Percentiles rank a stretch among this genome's conserved stretches.
Conservation (phyloP, 2,329 filamentous ascomycete genomes). For the Talaromyces marneffei region DNA sequence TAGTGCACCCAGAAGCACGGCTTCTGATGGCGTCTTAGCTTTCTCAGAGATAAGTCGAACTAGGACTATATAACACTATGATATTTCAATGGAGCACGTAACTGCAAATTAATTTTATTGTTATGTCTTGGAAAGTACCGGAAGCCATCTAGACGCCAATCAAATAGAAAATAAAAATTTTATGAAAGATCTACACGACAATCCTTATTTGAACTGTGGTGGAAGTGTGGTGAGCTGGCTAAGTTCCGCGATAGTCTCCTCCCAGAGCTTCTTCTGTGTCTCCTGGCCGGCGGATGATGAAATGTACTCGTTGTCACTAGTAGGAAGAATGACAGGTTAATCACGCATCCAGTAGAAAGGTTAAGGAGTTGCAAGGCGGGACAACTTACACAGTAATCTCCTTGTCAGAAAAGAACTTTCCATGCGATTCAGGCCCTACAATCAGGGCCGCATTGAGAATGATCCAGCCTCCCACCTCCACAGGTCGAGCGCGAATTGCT, state of each 20-base stretch:
- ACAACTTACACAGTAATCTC: constrained; percentile 20
- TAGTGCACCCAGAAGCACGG: background rate
- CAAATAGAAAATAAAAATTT: background rate
- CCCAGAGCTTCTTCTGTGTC: constrained; percentile 21
- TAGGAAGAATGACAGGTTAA: background rate
- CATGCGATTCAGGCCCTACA: constrained; percentile 21
- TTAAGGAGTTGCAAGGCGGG: too few relatives aligned
- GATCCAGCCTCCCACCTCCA: constrained; percentile 18
- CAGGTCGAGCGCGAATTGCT: constrained; percentile 14
- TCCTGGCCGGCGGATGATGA: constrained; percentile 16
- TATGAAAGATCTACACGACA: background rate
- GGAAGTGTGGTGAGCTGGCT: constrained; percentile 14
- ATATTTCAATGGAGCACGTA: background rate
- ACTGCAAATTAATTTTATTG: background rate
- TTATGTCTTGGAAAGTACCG: background rate
- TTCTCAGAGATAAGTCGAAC: background rate
- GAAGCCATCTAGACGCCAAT: background rate
- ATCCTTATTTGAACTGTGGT: constrained; percentile 4
- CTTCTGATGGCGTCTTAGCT: too few relatives aligned
- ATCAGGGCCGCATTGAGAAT: constrained; percentile 20
- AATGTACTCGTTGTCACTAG: constrained; percentile 17
- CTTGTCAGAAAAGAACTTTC: constrained; percentile 20
- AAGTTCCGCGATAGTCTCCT: constrained; percentile 20
- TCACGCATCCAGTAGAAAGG: background rate
- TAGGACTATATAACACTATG: background rate